Evolutionary conservation across 805 yeast genomes (phyloP).

Genomic region (Candida bentonensis): DNA sequence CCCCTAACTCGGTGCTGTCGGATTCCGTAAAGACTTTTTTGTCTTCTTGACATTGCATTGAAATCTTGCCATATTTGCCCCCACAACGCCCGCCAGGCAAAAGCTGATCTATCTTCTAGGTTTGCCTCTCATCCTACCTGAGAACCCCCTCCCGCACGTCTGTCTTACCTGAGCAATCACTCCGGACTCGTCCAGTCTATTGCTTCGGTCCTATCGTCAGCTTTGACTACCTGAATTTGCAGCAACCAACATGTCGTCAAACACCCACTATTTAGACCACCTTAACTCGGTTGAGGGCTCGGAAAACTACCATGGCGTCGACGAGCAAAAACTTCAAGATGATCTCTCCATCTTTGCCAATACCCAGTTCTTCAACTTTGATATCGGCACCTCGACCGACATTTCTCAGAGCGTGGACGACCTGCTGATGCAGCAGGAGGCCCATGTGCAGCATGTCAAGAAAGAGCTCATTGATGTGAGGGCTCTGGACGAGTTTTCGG

Average conservation of each 20-base stretch:
- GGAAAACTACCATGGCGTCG: conserved; percentile 5
- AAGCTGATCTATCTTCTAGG: no score
- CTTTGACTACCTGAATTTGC: neutral
- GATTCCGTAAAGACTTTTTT: neutral
- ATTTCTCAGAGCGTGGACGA: conserved; percentile 27
- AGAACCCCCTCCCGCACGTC: no score
- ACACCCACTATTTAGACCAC: conserved; percentile 4
- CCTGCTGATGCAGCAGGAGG: conserved; percentile 26
- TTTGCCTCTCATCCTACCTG: no score
- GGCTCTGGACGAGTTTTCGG: neutral
- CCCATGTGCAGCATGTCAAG: conserved; percentile 20
- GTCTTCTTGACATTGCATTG: no score
- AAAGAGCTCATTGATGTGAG: conserved; percentile 9
- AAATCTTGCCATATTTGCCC: no score
- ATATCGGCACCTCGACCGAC: conserved; percentile 29
- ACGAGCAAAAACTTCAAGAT: conserved; percentile 16
- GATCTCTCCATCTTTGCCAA: conserved; percentile 28
- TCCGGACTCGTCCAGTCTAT: no score
- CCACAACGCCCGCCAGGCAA: neutral
- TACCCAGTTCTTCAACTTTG: conserved; percentile 31
- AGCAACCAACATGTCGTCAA: neutral
- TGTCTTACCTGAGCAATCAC: no score
- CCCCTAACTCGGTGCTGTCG: neutral
- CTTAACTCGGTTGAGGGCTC: conserved; percentile 8
- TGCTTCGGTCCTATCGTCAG: no score